Percentiles rank a stretch among this genome's conserved stretches.
Conservation (phyloP, 164 flowering plant genomes). For the Kingdonia uniflora region DNA sequence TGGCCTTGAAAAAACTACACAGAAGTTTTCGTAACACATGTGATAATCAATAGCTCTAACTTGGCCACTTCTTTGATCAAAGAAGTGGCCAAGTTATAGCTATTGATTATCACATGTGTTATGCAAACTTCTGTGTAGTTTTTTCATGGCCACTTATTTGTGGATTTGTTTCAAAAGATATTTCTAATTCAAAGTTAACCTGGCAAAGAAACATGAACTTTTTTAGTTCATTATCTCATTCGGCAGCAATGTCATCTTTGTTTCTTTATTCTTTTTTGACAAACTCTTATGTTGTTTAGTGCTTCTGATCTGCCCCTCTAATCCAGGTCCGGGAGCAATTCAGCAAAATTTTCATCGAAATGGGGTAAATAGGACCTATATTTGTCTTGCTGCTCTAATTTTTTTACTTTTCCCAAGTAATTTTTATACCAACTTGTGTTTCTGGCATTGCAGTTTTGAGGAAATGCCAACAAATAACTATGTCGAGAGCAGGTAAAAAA, state of each 20-base stretch:
- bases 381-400: neutral
- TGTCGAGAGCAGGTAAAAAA: constrained; percentile 84
- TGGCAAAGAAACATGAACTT: neutral
- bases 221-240: neutral
- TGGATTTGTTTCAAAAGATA: neutral
- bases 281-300: neutral
- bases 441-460: constrained; percentile 59
- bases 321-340: constrained; percentile 69
- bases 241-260: neutral
- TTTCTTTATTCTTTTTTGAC: constrained; percentile 1
- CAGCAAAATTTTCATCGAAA: constrained; percentile 61
- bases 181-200: neutral
- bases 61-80: too few species aligned
- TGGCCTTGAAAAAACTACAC: too few species aligned
- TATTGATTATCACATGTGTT: too few species aligned
- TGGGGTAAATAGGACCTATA: constrained; percentile 57
- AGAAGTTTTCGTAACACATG: too few species aligned
- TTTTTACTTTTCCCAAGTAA: neutral
- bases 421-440: neutral
- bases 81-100: too few species aligned
- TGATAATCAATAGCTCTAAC: too few species aligned
- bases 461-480: constrained; percentile 96
- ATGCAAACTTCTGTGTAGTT: too few species aligned
- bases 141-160: too few species aligned
- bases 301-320: neutral